Base-by-base conservation (phyloP, 495 filamentous ascomycete genomes). In the Penicillium daleae region DNA sequence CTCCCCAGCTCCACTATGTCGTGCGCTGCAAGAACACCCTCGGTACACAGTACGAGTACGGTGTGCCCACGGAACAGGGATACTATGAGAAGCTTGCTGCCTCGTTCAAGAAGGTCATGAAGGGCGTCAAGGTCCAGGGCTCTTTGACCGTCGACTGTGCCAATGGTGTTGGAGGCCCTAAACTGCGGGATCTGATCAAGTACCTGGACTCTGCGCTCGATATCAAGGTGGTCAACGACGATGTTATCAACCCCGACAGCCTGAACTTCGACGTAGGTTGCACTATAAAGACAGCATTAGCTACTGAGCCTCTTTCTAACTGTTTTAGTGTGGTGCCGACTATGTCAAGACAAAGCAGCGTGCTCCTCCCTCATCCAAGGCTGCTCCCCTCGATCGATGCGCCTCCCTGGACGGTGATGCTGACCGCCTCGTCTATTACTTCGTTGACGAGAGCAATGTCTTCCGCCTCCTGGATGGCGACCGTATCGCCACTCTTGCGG, bases 271-370 rank as follows among this genome's bases (percentile, higher is more conserved):
- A 97, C 70, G 92, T 93, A 84, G 63, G 83, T 44, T 44, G 39
- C 51, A 17, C 13, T 6, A 26, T 35, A n/a, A 5, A 39, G 0
- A 22, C 24, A 19, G 10, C 35, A 21, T 15, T 27, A 17, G 4
- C 4, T 15, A 6, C 13, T 33, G 13, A 46, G 17, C 15, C 22
- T 39, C n/a, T 55, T 26, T 26, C 42, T 22, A 51, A 19, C 31
- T 65, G 33, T 46, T 48, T 17, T 60, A 96, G 91, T 97, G 92
- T 69, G 95, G 95, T 76, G 95, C 95, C 73, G 95, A 99, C 72
- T 97, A 88, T 62, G 96, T 99, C 62, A 99, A 99, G 76, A 98
- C 95, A 13, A 91, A 92, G 75, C 96, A 98, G 78, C 88, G 93
- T 53, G 89, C 92, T 62, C 95, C 96, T 17, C 90, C 91, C 27